A percentile compares a stretch with the other conserved stretches of the same genome.
phyloP scores from a whole-genome alignment of 1,284 basidiomycete genomes.

The Cryptococcus wingfieldii region DNA sequence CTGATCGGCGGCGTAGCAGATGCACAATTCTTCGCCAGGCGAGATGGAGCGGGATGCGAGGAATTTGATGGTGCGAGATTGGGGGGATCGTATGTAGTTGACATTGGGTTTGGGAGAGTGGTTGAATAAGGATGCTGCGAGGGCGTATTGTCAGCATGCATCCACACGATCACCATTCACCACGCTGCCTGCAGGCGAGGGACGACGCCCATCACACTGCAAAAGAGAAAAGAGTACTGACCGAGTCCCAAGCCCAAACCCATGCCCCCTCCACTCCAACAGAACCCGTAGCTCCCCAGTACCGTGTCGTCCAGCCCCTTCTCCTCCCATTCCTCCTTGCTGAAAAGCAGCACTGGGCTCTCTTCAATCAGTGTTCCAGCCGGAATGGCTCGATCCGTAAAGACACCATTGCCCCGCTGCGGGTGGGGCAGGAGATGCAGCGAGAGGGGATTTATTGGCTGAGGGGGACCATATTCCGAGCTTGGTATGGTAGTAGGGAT shows the following conservation, averaged over 20 bases:
- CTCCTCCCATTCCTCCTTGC: slow-evolving; percentile 63
- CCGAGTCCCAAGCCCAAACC: slow-evolving; percentile 82
- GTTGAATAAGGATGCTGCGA: slow-evolving; percentile 48
- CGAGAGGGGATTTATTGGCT: slow-evolving; percentile 39
- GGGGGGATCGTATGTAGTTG: slow-evolving; percentile 38
- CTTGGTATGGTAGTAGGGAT: not conserved
- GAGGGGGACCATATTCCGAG: not conserved
- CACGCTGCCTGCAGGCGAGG: not conserved
- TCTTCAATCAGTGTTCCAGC: slow-evolving; percentile 69
- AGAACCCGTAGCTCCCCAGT: slow-evolving; percentile 80
- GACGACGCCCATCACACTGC: not conserved
- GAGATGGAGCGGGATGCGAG: slow-evolving; percentile 28
- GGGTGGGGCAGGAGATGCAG: slow-evolving; percentile 36
- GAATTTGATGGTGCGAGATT: slow-evolving; percentile 33
- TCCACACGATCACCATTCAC: not conserved
- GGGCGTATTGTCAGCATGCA: not conserved
- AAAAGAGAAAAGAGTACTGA: slow-evolving; percentile 44
- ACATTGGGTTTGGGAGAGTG: slow-evolving; percentile 48
- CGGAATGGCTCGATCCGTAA: slow-evolving; percentile 57
- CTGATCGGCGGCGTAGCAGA: slow-evolving; percentile 47
- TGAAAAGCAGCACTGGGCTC: slow-evolving; percentile 78
- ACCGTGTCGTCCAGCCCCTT: slow-evolving; percentile 61
- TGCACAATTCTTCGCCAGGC: slow-evolving; percentile 42
- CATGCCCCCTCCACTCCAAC: slow-evolving; percentile 73
- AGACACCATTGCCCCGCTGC: slow-evolving; percentile 43